Evolutionary conservation across 106 monocot species (phyloP).

Genomic region (Allium fistulosum): DNA sequence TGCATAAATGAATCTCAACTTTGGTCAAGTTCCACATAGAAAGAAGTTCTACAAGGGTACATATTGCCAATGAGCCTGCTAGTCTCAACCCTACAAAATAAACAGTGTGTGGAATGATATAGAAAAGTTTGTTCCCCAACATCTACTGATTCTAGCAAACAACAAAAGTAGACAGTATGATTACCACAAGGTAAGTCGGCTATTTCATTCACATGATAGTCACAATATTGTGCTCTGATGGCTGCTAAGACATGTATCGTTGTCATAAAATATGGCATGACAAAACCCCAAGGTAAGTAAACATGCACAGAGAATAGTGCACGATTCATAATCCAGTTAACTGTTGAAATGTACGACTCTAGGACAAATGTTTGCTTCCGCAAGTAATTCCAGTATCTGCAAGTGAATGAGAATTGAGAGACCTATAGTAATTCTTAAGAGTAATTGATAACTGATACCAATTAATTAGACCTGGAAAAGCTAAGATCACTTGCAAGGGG

Average conservation of each 20-base stretch:
- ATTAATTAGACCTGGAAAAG: conserved; percentile 63
- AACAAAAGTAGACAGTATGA: conserved; percentile 4
- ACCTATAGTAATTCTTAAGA: too few species aligned
- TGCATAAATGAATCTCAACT: conserved; percentile 82
- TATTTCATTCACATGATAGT: conserved; percentile 32
- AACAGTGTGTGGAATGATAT: neutral
- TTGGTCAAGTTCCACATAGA: conserved; percentile 99
- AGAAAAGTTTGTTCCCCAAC: neutral
- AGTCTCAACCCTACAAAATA: conserved; percentile 47
- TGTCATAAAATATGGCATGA: conserved; percentile 80
- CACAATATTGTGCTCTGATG: conserved; percentile 51
- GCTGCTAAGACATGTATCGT: conserved; percentile 61
- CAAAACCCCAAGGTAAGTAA: conserved; percentile 95
- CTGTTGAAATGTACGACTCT: conserved; percentile 83
- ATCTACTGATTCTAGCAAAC: neutral
- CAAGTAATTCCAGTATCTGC: conserved; percentile 98
- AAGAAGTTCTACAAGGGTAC: conserved; percentile 78
- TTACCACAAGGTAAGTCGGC: conserved; percentile 54
- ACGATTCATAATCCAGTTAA: conserved; percentile 98
- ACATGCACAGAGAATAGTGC: conserved; percentile 79
- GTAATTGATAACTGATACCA: neutral
- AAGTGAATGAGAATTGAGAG: neutral
- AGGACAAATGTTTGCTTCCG: conserved; percentile 99
- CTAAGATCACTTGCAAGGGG: conserved; percentile 96
- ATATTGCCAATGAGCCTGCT: conserved; percentile 43